These are phyloP conservation scores for Auriculariales sp. DNA, from an alignment of 768 basidiomycete species.

Conservation along the genomic window DNA sequence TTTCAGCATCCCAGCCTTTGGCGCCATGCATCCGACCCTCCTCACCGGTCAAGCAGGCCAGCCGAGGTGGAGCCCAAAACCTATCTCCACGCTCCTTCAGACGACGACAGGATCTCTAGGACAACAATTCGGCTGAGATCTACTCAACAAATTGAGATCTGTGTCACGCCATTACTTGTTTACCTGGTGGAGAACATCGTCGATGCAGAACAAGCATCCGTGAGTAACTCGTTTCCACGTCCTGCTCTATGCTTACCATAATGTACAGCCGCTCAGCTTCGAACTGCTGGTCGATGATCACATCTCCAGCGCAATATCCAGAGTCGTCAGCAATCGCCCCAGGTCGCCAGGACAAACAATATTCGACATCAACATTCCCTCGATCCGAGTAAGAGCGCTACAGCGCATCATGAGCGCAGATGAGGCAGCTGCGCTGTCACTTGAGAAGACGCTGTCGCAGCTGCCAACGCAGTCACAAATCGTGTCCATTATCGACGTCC, in stretches of 20 bases:
- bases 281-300: conserved; percentile 27
- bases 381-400: conserved; percentile 24
- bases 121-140: neutral
- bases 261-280: conserved; percentile 21
- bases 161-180: conserved; percentile 42
- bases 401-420: conserved; percentile 31
- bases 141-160: conserved; percentile 17
- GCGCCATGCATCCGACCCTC: neutral
- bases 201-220: conserved; percentile 31
- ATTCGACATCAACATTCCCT: conserved; percentile 29
- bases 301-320: conserved; percentile 15
- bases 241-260: conserved; percentile 2
- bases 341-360: conserved; percentile 9
- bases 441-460: neutral
- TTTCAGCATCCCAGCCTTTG: neutral
- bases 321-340: neutral
- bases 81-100: neutral
- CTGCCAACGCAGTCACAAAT: neutral
- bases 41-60: neutral
- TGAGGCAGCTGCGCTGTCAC: conserved; percentile 5
- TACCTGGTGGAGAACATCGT: conserved; percentile 29
- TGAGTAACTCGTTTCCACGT: conserved; percentile 16
- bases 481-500: conserved; percentile 3
- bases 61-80: neutral
- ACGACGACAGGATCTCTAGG: neutral